Evolutionary conservation across 768 basidiomycete species (phyloP).

Genomic region (Naganishia vishniacii): DNA sequence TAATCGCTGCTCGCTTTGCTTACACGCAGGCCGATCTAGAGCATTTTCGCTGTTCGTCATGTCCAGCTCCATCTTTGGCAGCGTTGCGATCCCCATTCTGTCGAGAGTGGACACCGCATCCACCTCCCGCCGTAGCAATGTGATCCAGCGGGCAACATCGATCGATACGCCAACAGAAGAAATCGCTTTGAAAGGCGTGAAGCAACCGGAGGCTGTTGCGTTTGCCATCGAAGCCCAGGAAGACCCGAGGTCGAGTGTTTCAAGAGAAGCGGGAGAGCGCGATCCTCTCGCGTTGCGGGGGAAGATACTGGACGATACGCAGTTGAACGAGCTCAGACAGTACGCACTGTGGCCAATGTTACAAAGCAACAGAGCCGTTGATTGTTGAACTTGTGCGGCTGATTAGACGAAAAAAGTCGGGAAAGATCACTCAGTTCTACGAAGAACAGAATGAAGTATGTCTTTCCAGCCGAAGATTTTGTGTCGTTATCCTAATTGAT

Average conservation of each 20-base stretch:
- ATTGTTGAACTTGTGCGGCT: background rate
- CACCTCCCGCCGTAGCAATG: background rate
- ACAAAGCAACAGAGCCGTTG: too few species aligned
- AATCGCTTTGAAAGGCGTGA: conserved; percentile 3
- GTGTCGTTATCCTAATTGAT: background rate
- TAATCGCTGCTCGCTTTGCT: too few species aligned
- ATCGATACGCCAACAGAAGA: background rate
- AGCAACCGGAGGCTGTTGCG: background rate
- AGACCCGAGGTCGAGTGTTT: background rate
- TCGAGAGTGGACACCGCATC: background rate
- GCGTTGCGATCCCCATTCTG: background rate
- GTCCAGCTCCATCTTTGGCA: conserved; percentile 1
- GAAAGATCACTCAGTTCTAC: conserved; percentile 46
- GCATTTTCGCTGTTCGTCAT: background rate
- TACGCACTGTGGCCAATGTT: conserved; percentile 27
- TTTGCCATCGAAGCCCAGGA: conserved; percentile 18
- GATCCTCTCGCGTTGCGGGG: conserved; percentile 42
- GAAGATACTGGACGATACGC: conserved; percentile 39
- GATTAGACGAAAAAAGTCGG: conserved; percentile 33
- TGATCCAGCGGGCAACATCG: background rate
- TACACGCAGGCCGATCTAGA: background rate
- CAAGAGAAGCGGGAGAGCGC: conserved; percentile 41
- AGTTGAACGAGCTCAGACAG: conserved; percentile 40
- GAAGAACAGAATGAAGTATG: conserved; percentile 40
- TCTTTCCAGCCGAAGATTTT: background rate